A percentile compares a stretch with the other conserved stretches of the same genome.
phyloP scores from a whole-genome alignment of 2,329 filamentous ascomycete species.

The Aureobasidium melanogenum region DNA sequence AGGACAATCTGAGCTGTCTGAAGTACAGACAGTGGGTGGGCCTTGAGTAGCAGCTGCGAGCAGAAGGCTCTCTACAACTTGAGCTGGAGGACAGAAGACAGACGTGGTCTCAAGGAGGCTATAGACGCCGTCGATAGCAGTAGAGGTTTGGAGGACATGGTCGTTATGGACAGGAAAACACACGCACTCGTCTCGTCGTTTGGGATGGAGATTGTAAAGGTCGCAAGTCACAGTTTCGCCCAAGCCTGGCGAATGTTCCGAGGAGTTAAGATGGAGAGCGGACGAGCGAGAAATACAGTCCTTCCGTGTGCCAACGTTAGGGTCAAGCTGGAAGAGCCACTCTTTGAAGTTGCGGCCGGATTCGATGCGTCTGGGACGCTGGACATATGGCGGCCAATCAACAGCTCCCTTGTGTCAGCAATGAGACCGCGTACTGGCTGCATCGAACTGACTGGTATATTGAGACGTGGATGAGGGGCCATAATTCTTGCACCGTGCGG shows the following conservation, averaged over 20 bases:
- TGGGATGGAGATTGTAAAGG: neutral
- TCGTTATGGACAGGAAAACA: slow-evolving; percentile 11
- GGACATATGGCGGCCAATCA: neutral
- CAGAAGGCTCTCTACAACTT: slow-evolving; percentile 4
- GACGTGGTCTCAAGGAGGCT: neutral
- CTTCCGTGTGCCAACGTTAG: neutral
- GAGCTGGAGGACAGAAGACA: slow-evolving; percentile 1
- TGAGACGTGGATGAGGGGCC: slow-evolving; percentile 7
- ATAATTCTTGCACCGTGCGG: slow-evolving; percentile 10
- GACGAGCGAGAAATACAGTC: slow-evolving; percentile 10
- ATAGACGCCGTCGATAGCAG: neutral
- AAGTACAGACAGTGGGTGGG: neutral
- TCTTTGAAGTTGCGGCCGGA: neutral
- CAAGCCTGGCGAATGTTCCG: neutral
- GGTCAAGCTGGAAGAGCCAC: neutral
- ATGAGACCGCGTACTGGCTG: too few species aligned
- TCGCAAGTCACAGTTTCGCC: slow-evolving; percentile 8
- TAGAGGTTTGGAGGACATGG: neutral
- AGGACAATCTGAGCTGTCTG: neutral
- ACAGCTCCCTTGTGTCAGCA: neutral
- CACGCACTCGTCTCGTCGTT: slow-evolving; percentile 2
- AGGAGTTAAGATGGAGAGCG: neutral
- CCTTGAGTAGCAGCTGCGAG: slow-evolving; percentile 5
- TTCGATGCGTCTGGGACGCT: neutral
- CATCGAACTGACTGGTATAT: slow-evolving; percentile 4